These are phyloP conservation scores for Exserohilum turcica DNA, from an alignment of 2,329 filamentous ascomycete species.

Conservation along the genomic window DNA sequence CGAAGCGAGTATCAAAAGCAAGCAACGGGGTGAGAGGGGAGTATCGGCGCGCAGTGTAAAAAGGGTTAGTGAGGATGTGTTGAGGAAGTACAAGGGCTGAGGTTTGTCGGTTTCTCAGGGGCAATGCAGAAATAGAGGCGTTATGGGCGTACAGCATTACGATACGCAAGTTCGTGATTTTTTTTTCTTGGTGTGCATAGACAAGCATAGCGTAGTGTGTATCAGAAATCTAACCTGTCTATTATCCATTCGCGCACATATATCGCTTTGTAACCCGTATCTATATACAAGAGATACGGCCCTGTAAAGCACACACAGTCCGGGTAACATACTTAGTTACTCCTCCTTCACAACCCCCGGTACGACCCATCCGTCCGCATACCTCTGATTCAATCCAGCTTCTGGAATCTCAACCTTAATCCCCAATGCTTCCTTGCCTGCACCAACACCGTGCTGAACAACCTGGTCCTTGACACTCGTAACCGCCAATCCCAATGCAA, in stretches of 20 bases:
- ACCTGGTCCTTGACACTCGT: constrained; percentile 26
- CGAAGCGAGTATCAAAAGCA: constrained; percentile 77
- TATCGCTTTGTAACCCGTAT: too few species aligned
- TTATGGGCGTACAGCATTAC: neutral
- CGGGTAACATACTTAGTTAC: too few species aligned
- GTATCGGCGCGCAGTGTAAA: constrained; percentile 77
- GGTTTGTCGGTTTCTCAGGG: neutral
- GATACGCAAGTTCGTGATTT: neutral
- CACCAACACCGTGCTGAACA: neutral
- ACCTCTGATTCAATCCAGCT: constrained; percentile 47
- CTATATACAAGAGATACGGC: neutral
- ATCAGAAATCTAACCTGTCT: too few species aligned
- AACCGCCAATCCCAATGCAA: constrained; percentile 39
- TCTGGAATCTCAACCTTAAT: constrained; percentile 47
- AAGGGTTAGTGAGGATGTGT: constrained; percentile 70
- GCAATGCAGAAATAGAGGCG: neutral
- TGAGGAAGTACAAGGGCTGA: constrained; percentile 48
- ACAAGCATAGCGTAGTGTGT: too few species aligned
- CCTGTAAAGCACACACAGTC: neutral
- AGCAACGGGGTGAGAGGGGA: constrained; percentile 72
- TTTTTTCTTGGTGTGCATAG: too few species aligned
- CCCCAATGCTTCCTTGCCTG: neutral
- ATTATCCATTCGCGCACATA: too few species aligned
- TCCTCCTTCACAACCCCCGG: constrained; percentile 45
- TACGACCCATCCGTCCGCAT: constrained; percentile 55